Conservation (phyloP, 2,329 filamentous ascomycete species). For the Stagonosporopsis tanaceti region DNA sequence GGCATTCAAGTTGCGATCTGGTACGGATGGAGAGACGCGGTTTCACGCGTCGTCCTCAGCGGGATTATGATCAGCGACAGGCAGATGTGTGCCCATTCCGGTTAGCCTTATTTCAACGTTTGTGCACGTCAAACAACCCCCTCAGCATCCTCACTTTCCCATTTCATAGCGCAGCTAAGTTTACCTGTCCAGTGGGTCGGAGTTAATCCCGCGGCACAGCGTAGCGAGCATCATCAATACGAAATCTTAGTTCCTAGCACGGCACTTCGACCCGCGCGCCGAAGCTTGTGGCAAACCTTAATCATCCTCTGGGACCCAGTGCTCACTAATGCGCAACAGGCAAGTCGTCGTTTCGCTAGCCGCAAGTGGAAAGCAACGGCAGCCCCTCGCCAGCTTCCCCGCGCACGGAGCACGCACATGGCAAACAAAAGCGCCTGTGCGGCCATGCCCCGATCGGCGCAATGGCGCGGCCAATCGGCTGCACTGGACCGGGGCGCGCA, state of each 20-base stretch:
- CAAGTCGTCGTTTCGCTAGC: conserved; percentile 1
- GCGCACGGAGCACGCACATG: conserved; percentile 15
- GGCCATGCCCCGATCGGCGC: not conserved
- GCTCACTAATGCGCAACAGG: not conserved
- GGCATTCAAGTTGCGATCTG: not conserved
- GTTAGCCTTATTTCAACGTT: not conserved
- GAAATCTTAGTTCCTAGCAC: conserved; percentile 7
- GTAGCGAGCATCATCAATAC: not conserved
- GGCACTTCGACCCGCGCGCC: conserved; percentile 12
- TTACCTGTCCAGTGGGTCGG: not conserved
- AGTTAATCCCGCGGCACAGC: conserved; percentile 12
- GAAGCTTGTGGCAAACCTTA: conserved; percentile 6
- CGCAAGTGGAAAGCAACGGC: conserved; percentile 7
- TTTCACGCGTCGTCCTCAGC: not conserved
- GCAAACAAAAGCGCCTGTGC: not conserved
- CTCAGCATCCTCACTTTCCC: conserved; percentile 2
- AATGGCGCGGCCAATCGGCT: conserved; percentile 4
- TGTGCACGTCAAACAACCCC: conserved; percentile 6
- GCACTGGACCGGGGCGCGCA: not conserved
- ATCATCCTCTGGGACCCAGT: not conserved
- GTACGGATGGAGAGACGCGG: not conserved
- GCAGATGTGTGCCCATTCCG: not conserved
- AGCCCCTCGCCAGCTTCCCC: not conserved
- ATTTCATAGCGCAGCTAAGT: not conserved
- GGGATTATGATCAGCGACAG: not conserved